phyloP scores from a whole-genome alignment of 495 filamentous ascomycete genomes.

The Aspergillus bertholletiae region DNA sequence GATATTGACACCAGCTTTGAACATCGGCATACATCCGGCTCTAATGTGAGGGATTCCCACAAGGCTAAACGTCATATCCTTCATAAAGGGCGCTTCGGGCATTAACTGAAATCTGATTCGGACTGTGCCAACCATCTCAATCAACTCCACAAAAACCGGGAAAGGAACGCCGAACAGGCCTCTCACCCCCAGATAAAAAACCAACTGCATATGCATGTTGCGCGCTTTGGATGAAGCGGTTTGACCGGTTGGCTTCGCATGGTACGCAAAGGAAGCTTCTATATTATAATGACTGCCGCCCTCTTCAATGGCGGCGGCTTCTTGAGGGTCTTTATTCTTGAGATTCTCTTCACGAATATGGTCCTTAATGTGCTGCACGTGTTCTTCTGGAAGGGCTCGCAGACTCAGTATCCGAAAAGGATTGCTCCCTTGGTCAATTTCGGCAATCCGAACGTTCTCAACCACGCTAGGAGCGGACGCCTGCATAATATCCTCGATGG shows the following conservation, averaged over 20 bases:
- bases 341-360: conserved; percentile 73
- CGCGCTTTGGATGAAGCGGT: conserved; percentile 73
- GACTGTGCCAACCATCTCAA: conserved; percentile 81
- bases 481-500: conserved; percentile 92
- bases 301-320: conserved; percentile 84
- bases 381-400: conserved; percentile 76
- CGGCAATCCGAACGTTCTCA: conserved; percentile 92
- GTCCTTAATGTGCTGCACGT: conserved; percentile 76
- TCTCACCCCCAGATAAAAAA: conserved; percentile 83
- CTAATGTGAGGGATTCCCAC: conserved; percentile 88
- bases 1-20: conserved; percentile 84
- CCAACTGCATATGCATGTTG: conserved; percentile 95
- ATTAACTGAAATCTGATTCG: conserved; percentile 78
- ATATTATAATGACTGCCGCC: conserved; percentile 93
- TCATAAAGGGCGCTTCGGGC: conserved; percentile 86
- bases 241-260: conserved; percentile 70
- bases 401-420: conserved; percentile 86
- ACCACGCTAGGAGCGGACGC: conserved; percentile 84
- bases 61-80: conserved; percentile 86
- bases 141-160: conserved; percentile 84
- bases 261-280: conserved; percentile 90
- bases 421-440: conserved; percentile 91
- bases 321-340: conserved; percentile 79
- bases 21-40: conserved; percentile 89
- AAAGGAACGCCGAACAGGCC: conserved; percentile 79